Evolutionary conservation across 2,329 filamentous ascomycete genomes (phyloP), one percentile per base, ranked within the genome.

Genomic region (Drechslerella coelobrocha): DNA sequence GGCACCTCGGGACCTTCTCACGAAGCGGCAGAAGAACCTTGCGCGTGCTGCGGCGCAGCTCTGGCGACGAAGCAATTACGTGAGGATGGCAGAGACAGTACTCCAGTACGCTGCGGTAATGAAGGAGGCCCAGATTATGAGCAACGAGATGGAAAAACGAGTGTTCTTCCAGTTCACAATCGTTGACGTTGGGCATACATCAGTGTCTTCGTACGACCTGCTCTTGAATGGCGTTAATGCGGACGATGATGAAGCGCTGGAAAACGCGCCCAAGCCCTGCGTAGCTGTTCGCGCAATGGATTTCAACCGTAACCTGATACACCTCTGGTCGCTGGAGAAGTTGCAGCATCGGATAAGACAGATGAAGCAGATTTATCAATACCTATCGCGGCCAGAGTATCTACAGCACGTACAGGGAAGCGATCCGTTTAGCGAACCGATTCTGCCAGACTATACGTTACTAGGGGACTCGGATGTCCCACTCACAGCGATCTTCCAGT

Each of bases 81-180:
- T 99, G 65, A 88, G 89, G 61, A 96, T 99, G 90, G 92, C 93
- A 2, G 94, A 97, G 78, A 86, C 88, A 1, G 88, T 97, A 26
- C 82, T 99, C 48, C 92, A 96, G 77, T 89, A 96, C 78, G 93
- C 93, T 1, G 87, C 90, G 6, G 86, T 88, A 26, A 80, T 99
- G 66, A 99, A 99, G 78, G 94, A 99, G 79, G 94, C 94, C 1
- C 94, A 99, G 77, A 88, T 99, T 71, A 94, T 99, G 91, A 96
- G 92, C 81, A 93, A 96, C 75, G 91, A 96, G 76, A 89, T 99
- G 81, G 90, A 94, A 75, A 94, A 97, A 78, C 87, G 87, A 73
- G 90, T 97, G 7, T 88, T 93, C 19, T 97, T 99, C 78, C 94
- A 99, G 78, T 99, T 97, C 78, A 89, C 91, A 10, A 88, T 97